These are phyloP conservation scores for Tilletia indica DNA, from an alignment of 1,284 basidiomycete genomes.

Conservation along the genomic window DNA sequence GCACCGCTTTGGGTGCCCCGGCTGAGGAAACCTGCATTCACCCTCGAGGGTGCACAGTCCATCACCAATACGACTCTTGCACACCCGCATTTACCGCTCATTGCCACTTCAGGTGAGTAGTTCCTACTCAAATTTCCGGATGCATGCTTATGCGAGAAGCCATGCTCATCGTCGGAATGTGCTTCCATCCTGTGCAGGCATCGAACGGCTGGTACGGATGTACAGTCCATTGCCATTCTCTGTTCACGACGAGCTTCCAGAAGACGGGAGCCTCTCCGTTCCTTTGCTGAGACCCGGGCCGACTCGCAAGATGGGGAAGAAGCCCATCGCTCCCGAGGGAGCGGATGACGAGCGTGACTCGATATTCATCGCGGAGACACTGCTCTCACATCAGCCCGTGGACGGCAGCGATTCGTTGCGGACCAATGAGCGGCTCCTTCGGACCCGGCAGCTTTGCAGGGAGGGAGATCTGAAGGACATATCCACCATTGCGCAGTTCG, in stretches of 20 bases:
- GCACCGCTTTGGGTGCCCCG: not conserved
- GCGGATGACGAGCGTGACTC: not conserved
- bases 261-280: constrained; percentile 1
- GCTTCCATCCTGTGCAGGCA: not conserved
- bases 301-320: not conserved
- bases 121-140: too few relatives aligned
- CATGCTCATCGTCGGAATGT: not conserved
- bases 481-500: not conserved
- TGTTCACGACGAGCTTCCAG: not conserved
- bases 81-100: constrained; percentile 8
- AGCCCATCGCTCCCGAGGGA: not conserved
- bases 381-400: not conserved
- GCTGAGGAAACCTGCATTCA: not conserved
- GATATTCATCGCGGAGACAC: not conserved
- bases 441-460: not conserved
- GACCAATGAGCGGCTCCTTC: not conserved
- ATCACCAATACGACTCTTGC: constrained; percentile 1
- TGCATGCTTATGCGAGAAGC: too few relatives aligned
- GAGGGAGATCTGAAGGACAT: not conserved
- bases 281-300: not conserved
- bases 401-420: not conserved
- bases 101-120: not conserved
- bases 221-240: constrained; percentile 11
- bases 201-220: not conserved
- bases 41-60: not conserved